Evolutionary conservation across 2,329 filamentous ascomycete genomes (phyloP), one percentile per base, ranked within the genome.

Genomic region (Nigrospora sphaerica): DNA sequence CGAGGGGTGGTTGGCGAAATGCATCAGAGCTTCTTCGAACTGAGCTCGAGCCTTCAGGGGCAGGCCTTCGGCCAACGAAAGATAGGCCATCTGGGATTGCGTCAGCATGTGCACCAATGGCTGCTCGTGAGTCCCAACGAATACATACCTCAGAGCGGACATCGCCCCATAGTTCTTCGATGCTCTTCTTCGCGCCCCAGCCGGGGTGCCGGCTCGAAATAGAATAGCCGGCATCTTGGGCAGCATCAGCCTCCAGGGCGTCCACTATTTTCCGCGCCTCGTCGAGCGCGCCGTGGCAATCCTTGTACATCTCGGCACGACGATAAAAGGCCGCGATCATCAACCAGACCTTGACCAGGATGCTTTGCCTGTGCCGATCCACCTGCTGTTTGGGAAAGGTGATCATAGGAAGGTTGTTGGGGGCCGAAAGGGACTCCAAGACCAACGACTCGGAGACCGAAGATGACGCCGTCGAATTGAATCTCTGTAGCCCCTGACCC

Each of bases 291-390:
- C 84, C 87, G 55, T 80, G 80, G 12, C 87, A 83, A 62, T 97
- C 92, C 17, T 91, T 85, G 46, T 81, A 80, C 70, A 95, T 81
- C 10, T 78, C 79, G 9, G 92, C 88, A 45, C 89, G 80, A 28
- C 89, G 81, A 61, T 97, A 98, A 53, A 97, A 83, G 0, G 86
- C 86, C 2, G 89, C 86, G 50, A 96, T 89, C 61, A 93, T 85
- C 10, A 96, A 73, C 93, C 93, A 98, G 32, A 96, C 83, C 53
- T 85, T 85, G 17, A 90, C 72, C 14, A 98, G 62, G 12, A 81
- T 70, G 7, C 69, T 68, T 32, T 66, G 70, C 39, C 77, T 71
- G 45, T 74, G 73, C 31, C 69, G 67, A 52, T 67, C 70, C 51
- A 74, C 68, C 53, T 76, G 74, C 11, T 75, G 74, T 53, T 74